Percentiles rank a stretch among this genome's conserved stretches.
Evolutionary conservation across 352 stramenopile genomes (phyloP).

Genomic region (Pythium phragmiticola): DNA sequence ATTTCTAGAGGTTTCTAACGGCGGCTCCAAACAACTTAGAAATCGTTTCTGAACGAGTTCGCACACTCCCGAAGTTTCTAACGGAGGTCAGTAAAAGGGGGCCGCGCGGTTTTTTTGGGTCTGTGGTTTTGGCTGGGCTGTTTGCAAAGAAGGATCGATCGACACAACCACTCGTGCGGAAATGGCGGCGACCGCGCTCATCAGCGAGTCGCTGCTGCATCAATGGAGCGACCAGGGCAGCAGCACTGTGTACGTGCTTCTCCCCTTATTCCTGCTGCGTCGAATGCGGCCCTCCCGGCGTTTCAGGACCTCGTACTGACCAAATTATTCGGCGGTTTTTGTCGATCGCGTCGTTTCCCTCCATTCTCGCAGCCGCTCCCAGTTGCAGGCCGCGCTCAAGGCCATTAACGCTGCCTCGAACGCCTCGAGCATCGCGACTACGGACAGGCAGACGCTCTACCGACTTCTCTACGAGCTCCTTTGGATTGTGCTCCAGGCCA

Average conservation of each 20-base stretch:
- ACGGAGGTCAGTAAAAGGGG: constrained; percentile 17
- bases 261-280: neutral
- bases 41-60: constrained; percentile 4
- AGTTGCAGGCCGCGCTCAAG: constrained; percentile 42
- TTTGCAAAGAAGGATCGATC: constrained; percentile 13
- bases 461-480: constrained; percentile 78
- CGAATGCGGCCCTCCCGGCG: neutral
- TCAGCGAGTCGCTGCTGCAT: constrained; percentile 55
- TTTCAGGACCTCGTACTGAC: constrained; percentile 13
- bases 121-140: constrained; percentile 13
- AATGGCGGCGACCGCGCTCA: constrained; percentile 36
- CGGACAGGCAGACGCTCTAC: constrained; percentile 35
- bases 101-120: constrained; percentile 4
- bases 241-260: constrained; percentile 45
- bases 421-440: constrained; percentile 21
- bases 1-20: constrained; percentile 2
- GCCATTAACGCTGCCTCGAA: constrained; percentile 30
- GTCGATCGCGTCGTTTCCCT: neutral
- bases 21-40: neutral
- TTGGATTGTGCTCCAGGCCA: constrained; percentile 67
- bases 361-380: constrained; percentile 30
- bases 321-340: constrained; percentile 6
- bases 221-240: constrained; percentile 66
- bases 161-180: constrained; percentile 4
- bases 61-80: neutral